Evolutionary conservation across 257 asterid species (phyloP), one percentile per base, ranked within the genome.

Genomic region (Voacanga thouarsii): DNA sequence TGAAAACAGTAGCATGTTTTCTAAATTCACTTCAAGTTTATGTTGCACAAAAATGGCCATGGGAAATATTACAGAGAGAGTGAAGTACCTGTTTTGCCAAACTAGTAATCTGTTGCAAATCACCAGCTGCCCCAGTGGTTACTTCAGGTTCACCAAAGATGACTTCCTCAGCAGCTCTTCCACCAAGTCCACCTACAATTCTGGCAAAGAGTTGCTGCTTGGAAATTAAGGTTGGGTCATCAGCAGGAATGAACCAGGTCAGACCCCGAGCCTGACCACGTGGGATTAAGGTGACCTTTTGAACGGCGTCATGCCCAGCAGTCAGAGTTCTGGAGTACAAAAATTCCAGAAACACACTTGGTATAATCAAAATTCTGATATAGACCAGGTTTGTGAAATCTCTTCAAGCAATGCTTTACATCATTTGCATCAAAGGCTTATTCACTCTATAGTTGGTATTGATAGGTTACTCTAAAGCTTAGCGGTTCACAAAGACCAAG

Each of bases 241-340:
- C 99, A 12, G 94, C 85, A 78, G 98, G 99, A 78, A 96, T 93
- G 82, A 96, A 96, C 99, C 99, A 96, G 68, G 99, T 96, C 87
- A 96, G 82, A 72, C 99, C 99, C 72, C 97, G 94, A 37, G 99
- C 99, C 77, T 92, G 99, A 77, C 98, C 99, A 78, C 99, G 97
- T 12, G 99, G 99, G 57, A 96, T 78, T 79, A 96, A 81, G 79
- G 98, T 96, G 65, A 96, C 98, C 85, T 96, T 96, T 83, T 93
- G 99, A 63, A 96, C 99, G 16, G 98, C 83, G 83, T 96, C 99
- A 66, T 96, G 99, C 71, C 99, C 99, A 11, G 98, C 97, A 59
- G 99, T 92, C 16, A 93, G 90, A 72, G 98, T 93, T 81, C 98
- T 96, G 94, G 86, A 89, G 50, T 23, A 21, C 50, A 84, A 80